Evolutionary conservation across 208 protist genomes (phyloP), one percentile per base, ranked within the genome.

Genomic region (Acanthamoeba triangularis): DNA sequence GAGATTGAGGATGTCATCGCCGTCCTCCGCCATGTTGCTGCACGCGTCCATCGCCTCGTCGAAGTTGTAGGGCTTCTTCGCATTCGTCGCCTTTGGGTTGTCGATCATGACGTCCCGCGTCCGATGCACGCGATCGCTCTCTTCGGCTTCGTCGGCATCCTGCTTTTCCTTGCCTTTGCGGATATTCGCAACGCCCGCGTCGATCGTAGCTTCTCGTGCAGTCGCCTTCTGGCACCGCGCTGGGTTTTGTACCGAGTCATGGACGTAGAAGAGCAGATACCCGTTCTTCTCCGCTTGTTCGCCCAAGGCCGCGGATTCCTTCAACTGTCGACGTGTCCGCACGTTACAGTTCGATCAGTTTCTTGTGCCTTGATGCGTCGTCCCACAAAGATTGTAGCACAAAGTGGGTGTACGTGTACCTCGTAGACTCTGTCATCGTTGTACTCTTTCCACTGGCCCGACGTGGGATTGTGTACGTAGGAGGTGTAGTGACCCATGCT

Each of bases 221-320:
- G 49, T 8, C 49, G 49, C 49, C 13, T 54, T 54, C 28, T 41
- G 67, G 14, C 4, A 18, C 18, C n/a, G 28, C 30, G 8, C 28
- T 76, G 23, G 67, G 16, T 41, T 0, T 10, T 76, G 67, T 33
- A 69, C 47, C 5, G 84, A 91, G 18, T 91, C 84, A 28, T 91
- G 84, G 7, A 91, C 84, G 59, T 91, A 91, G 41, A 91, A 91
- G 18, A 91, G 54, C 10, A 91, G 84, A 69, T 91, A 91, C 1
- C 54, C 49, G 49, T 69, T 69, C 84, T 69, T 69, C 56, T 91
- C 84, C 13, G 84, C 59, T 69, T 69, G n/a, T n/a, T 72, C 49
- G 49, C 56, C 56, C 30, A 91, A 44, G 14, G 56, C 84, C 14
- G 61, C 30, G 0, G 16, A 14, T 28, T 61, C 84, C 14, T 41